Base-by-base conservation (phyloP, 2,329 filamentous ascomycete genomes). In the Botrytis cinerea region DNA sequence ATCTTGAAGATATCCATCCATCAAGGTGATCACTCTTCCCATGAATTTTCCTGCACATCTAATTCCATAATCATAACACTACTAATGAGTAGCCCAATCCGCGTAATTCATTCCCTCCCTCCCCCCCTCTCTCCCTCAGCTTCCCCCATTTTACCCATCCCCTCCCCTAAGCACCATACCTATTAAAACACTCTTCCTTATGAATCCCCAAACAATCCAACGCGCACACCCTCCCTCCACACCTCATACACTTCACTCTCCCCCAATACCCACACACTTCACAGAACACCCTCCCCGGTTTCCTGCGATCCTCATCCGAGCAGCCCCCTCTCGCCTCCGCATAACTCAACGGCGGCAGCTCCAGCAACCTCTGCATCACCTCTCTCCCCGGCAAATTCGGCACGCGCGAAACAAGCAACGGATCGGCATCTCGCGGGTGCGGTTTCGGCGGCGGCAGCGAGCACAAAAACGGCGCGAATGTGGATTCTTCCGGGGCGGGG, bases 191-290 rank as follows among this genome's bases (percentile, higher is more conserved):
- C 78, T 92, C 92, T 81, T 93, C 91, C 71, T 90, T 87, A 81
- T 95, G 93, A 75, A 87, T 85, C 79, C 90, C 89, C 78, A 94
- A 85, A 79, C 93, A 95, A 74, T 93, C 90, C 77, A 95, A 82
- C 57, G 92, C 92, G 81, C 93, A 95, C n/a, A 93, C 90, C 78
- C 91, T 86, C 63, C 88, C 88, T n/a, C 92, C 92, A 82, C 93
- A 95, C 84, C 92, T 93, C 81, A 91, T 87, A 83, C 93, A 95
- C 81, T 87, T 88, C 63, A 93, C 90, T 59, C 90, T 85, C 2
- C 92, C 93, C 92, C 93, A 95, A 82, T 94, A 95, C 22, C 93
- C 93, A 80, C 93, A 95, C 46, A 94, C 89, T 80, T 91, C 91
- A 82, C 93, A 95, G 81, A 95, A 95, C 51, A 84, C 84, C 74